A percentile compares a stretch with the other conserved stretches of the same genome.
Evolutionary conservation across 2,329 filamentous ascomycete genomes (phyloP).

Genomic region (Aspergillus carbonarius): DNA sequence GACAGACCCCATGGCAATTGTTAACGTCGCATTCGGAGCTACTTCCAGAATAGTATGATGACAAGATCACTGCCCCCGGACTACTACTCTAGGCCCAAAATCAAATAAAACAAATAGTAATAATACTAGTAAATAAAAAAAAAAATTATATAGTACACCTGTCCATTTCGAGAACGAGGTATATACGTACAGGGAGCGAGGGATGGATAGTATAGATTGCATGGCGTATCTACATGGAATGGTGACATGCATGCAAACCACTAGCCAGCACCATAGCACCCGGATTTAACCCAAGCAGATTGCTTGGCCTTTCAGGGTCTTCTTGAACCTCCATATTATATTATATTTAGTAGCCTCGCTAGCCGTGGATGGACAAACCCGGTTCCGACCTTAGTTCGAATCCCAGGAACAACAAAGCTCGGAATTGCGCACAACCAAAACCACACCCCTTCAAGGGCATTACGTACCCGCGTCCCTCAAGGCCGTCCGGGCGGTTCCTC

Average conservation of each 20-base stretch:
- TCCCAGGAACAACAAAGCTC: background rate
- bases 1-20: conserved; percentile 1
- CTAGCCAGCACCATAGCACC: background rate
- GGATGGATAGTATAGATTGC: background rate
- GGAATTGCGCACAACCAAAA: no score
- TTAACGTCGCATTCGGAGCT: conserved; percentile 1
- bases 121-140: no score
- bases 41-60: background rate
- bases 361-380: conserved; percentile 1
- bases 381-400: background rate
- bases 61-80: background rate
- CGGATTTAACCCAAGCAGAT: background rate
- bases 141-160: background rate
- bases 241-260: conserved; percentile 1
- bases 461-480: background rate
- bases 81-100: background rate
- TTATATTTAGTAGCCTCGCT: background rate
- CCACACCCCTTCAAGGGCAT: background rate
- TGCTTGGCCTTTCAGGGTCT: conserved; percentile 4
- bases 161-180: background rate
- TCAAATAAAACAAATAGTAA: no score
- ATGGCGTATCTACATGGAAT: background rate
- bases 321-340: background rate
- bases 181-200: no score
- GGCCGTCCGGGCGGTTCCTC: background rate